phyloP scores from a whole-genome alignment of 257 asterid species.

The Vinca minor region DNA sequence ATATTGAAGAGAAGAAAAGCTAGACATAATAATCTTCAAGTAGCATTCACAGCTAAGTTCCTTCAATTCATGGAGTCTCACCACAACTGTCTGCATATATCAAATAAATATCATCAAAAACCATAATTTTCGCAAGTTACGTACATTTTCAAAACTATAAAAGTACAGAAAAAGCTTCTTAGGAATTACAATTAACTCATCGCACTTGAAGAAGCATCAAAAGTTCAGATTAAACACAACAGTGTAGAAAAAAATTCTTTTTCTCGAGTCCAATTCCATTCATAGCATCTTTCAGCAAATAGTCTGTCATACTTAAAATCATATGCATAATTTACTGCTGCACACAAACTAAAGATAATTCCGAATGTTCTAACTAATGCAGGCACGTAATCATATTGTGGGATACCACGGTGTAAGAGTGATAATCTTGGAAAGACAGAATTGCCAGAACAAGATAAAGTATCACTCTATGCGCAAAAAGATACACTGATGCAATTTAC shows the following conservation, averaged over 20 bases:
- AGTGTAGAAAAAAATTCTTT: too few species aligned
- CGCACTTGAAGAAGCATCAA: background rate
- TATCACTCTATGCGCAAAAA: too few species aligned
- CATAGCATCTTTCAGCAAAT: background rate
- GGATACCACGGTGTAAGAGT: background rate
- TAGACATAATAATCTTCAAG: too few species aligned
- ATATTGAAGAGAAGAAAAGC: background rate
- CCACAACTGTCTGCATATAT: slow-evolving; percentile 6
- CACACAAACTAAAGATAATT: background rate
- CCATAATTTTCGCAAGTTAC: too few species aligned
- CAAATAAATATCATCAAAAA: background rate
- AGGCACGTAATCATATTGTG: background rate
- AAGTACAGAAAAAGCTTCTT: background rate
- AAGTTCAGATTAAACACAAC: too few species aligned
- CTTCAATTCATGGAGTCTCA: slow-evolving; percentile 1
- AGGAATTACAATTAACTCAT: background rate
- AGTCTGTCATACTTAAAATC: background rate
- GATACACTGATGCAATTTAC: too few species aligned
- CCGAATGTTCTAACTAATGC: background rate
- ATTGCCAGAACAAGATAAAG: too few species aligned
- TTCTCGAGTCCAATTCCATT: background rate
- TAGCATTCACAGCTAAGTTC: background rate
- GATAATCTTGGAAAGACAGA: background rate
- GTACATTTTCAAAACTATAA: background rate
- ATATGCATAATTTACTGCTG: background rate